A percentile compares a stretch with the other conserved stretches of the same genome.
Conservation (phyloP, 345 rosid genomes). For the Microthlaspi erraticum region DNA sequence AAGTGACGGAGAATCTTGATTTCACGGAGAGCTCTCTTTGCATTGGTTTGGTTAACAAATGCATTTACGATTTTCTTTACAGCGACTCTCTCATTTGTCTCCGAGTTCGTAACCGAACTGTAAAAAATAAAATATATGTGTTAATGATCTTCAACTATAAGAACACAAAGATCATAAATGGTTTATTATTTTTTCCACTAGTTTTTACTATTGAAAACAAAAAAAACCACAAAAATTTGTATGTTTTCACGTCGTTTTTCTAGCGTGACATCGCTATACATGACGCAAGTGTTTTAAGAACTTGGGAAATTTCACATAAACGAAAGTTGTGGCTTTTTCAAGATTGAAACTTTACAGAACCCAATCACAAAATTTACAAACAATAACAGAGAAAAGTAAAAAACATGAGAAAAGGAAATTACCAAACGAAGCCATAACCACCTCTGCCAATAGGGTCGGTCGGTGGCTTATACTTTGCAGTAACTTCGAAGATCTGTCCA, state of each 20-base stretch:
- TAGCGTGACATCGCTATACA: not conserved
- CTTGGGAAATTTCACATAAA: not conserved
- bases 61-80: slow-evolving; percentile 88
- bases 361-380: not conserved
- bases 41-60: slow-evolving; percentile 76
- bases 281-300: not conserved
- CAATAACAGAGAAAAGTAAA: not conserved
- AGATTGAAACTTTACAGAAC: not conserved
- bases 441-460: slow-evolving; percentile 83
- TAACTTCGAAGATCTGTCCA: slow-evolving; percentile 78
- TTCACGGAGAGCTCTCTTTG: slow-evolving; percentile 96
- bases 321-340: not conserved
- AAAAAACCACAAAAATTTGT: not conserved
- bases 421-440: slow-evolving; percentile 91
- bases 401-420: slow-evolving; percentile 9
- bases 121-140: not conserved
- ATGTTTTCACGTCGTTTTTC: not conserved
- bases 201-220: not conserved
- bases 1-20: slow-evolving; percentile 96
- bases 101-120: slow-evolving; percentile 76
- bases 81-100: slow-evolving; percentile 81
- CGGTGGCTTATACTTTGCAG: slow-evolving; percentile 84
- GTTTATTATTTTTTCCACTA: not conserved
- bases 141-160: not conserved
- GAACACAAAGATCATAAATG: not conserved